Conservation (phyloP, 1,284 basidiomycete genomes). For the Ganoderma meredithae region DNA sequence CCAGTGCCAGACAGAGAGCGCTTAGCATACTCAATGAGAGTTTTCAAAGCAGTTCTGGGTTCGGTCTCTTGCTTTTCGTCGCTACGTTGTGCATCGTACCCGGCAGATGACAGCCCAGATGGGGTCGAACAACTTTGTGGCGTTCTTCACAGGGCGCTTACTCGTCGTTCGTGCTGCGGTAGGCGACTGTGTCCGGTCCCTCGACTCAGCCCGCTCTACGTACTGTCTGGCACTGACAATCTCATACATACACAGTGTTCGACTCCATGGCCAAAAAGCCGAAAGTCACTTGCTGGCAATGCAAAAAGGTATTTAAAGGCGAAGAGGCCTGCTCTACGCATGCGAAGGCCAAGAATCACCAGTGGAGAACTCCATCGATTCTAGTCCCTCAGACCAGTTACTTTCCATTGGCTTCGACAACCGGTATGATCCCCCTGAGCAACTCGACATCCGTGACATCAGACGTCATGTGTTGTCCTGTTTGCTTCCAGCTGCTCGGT, state of each 20-base stretch:
- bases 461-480: not conserved
- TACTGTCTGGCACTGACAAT: not conserved
- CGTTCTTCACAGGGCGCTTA: not conserved
- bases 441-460: not conserved
- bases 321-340: not conserved
- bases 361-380: not conserved
- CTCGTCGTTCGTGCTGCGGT: not conserved
- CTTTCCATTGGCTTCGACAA: not conserved
- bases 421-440: not conserved
- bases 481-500: not conserved
- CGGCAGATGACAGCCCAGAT: not conserved
- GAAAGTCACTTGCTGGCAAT: conserved; percentile 3
- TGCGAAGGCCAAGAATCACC: not conserved
- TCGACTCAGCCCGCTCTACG: no score
- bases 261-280: not conserved
- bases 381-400: not conserved
- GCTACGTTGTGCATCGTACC: not conserved
- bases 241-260: not conserved
- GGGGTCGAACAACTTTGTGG: not conserved
- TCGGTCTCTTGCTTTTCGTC: not conserved
- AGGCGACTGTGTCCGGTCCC: not conserved
- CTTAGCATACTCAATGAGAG: not conserved
- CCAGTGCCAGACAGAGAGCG: not conserved
- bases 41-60: not conserved
- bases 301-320: not conserved